These are phyloP conservation scores for Pestalotiopsis sp. DNA, from an alignment of 2,329 filamentous ascomycete species.

Conservation along the genomic window DNA sequence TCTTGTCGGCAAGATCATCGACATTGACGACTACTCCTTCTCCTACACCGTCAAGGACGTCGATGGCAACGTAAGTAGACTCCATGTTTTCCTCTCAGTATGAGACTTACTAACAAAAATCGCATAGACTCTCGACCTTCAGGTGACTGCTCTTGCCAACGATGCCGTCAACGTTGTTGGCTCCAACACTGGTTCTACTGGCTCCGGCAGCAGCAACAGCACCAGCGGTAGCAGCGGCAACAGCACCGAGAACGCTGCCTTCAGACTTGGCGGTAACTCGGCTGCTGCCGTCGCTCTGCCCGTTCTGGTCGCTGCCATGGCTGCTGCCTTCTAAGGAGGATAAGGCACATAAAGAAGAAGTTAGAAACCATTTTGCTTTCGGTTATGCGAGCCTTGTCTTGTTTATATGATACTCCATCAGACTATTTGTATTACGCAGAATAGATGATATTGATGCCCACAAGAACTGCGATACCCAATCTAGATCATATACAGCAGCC, in stretches of 20 bases:
- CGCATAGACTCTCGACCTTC: conserved; percentile 29
- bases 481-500: neutral
- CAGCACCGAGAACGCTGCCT: conserved; percentile 6
- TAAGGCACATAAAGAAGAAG: neutral
- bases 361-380: neutral
- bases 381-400: conserved; percentile 9
- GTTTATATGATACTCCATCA: conserved; percentile 14
- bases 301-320: neutral
- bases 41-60: conserved; percentile 42
- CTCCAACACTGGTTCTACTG: conserved; percentile 13
- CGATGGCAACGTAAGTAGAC: conserved; percentile 35
- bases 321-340: conserved; percentile 5
- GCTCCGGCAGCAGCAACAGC: conserved; percentile 2
- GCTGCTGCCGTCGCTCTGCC: conserved; percentile 8
- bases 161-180: conserved; percentile 25
- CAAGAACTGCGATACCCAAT: neutral
- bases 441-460: conserved; percentile 11
- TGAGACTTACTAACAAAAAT: neutral
- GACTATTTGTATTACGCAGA: conserved; percentile 1
- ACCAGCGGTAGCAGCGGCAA: neutral
- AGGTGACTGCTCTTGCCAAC: conserved; percentile 38
- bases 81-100: neutral
- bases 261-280: neutral
- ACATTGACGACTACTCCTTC: conserved; percentile 67
- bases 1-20: conserved; percentile 68